Evolutionary conservation across 306 rosid species (phyloP).

Genomic region (Trifolium repens): DNA sequence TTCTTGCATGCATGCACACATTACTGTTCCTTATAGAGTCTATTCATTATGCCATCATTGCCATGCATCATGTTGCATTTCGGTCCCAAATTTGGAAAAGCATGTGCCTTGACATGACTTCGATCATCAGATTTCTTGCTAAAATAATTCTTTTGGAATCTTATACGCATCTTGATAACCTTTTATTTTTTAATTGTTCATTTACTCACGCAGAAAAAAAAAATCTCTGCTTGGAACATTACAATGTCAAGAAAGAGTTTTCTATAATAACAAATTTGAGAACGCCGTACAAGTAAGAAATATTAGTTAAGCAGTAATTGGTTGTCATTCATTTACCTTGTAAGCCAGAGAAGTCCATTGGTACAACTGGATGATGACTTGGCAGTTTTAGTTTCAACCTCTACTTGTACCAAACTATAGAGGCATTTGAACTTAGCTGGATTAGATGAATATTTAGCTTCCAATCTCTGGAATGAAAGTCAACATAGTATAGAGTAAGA

Average conservation of each 20-base stretch:
- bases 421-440: conserved; percentile 64
- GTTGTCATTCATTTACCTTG: conserved; percentile 63
- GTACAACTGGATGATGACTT: conserved; percentile 94
- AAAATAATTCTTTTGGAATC: neutral
- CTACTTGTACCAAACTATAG: conserved; percentile 79
- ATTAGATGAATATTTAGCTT: conserved; percentile 64
- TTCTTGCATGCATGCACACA: neutral
- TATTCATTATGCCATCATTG: conserved; percentile 18
- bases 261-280: conserved; percentile 16
- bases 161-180: neutral
- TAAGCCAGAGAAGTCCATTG: conserved; percentile 99
- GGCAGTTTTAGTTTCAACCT: conserved; percentile 79
- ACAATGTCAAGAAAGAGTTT: neutral
- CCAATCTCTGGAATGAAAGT: conserved; percentile 79
- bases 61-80: conserved; percentile 13
- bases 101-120: neutral
- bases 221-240: neutral
- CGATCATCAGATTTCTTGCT: neutral
- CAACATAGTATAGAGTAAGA: conserved; percentile 41
- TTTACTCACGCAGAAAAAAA: conserved; percentile 1
- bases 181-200: neutral
- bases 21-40: conserved; percentile 6
- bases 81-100: conserved; percentile 25
- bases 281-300: conserved; percentile 33
- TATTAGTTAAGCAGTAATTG: conserved; percentile 25